phyloP scores from a whole-genome alignment of 2,329 filamentous ascomycete genomes.

The Helminthosporium solani region DNA sequence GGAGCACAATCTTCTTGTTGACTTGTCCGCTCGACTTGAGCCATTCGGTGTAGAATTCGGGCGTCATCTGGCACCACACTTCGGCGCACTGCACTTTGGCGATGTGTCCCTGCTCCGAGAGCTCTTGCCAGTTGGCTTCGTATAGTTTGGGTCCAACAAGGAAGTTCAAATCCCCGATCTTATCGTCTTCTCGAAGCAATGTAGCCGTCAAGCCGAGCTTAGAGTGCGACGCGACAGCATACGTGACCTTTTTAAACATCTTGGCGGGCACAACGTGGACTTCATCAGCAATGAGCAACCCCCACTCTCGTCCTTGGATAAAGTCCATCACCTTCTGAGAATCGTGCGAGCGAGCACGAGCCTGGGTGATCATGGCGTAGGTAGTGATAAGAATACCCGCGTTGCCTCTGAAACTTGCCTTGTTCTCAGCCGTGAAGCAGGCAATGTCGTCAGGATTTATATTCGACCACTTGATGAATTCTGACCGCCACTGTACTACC shows the following conservation, averaged over 20 bases:
- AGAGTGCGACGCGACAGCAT: slow-evolving; percentile 88
- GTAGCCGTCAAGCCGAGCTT: slow-evolving; percentile 95
- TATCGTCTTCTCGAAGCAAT: slow-evolving; percentile 92
- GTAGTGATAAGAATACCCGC: slow-evolving; percentile 97
- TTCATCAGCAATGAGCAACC: slow-evolving; percentile 93
- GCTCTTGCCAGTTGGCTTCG: slow-evolving; percentile 99
- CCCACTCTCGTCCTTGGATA: slow-evolving; percentile 86
- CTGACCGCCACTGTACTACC: slow-evolving; percentile 92
- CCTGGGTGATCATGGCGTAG: slow-evolving; percentile 98
- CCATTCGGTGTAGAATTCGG: slow-evolving; percentile 96
- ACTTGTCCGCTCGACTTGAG: slow-evolving; percentile 62
- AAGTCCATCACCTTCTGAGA: slow-evolving; percentile 98
- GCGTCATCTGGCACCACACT: slow-evolving; percentile 99
- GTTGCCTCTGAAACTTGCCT: slow-evolving; percentile 79
- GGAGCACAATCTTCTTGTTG: slow-evolving; percentile 69
- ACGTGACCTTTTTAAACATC: slow-evolving; percentile 93
- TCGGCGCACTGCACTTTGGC: slow-evolving; percentile 96
- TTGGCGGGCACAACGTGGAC: slow-evolving; percentile 97
- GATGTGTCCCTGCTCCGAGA: slow-evolving; percentile 95
- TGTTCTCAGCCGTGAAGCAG: slow-evolving; percentile 91
- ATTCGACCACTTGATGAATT: slow-evolving; percentile 99
- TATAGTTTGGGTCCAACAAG: slow-evolving; percentile 96
- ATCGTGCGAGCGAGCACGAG: slow-evolving; percentile 82
- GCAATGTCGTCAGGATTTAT: slow-evolving; percentile 91
- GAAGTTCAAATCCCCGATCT: slow-evolving; percentile 96